A percentile compares a stretch with the other conserved stretches of the same genome.
Evolutionary conservation across 2,329 filamentous ascomycete genomes (phyloP).

Genomic region (Purpureocillium lavendulum): DNA sequence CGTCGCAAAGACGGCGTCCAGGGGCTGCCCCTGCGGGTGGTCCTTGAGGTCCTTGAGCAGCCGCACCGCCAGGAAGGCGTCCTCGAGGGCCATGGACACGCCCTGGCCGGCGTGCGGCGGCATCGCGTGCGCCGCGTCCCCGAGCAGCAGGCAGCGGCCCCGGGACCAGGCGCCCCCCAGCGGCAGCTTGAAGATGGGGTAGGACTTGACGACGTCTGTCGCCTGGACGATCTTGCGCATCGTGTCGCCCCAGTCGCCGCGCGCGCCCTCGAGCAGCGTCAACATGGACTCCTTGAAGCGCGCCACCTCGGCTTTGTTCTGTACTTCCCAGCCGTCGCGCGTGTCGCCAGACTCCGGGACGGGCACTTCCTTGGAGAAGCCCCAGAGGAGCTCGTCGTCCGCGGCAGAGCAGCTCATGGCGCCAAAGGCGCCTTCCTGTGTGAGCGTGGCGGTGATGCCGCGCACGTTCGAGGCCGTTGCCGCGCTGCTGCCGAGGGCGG

Average conservation of each 20-base stretch:
- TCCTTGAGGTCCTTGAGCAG: conserved; percentile 21
- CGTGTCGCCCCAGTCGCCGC: conserved; percentile 17
- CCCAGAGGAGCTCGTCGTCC: conserved; percentile 19
- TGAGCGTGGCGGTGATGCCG: conserved; percentile 19
- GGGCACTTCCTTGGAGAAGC: conserved; percentile 18
- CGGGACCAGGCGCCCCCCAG: conserved; percentile 20
- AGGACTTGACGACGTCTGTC: conserved; percentile 18
- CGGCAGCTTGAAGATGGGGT: conserved; percentile 22
- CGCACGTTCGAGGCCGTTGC: conserved; percentile 4
- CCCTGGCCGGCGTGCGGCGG: conserved; percentile 47
- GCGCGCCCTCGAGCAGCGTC: conserved; percentile 11
- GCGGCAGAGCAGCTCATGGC: conserved; percentile 14
- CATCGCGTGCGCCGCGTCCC: conserved; percentile 48
- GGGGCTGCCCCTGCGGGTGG: not conserved
- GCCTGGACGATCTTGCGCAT: conserved; percentile 9
- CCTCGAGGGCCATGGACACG: conserved; percentile 46
- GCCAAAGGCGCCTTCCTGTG: conserved; percentile 17
- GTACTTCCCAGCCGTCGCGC: conserved; percentile 4
- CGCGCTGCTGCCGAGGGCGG: conserved; percentile 1
- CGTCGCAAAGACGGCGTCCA: not conserved
- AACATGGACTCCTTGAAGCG: conserved; percentile 19
- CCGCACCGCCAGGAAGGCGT: conserved; percentile 37
- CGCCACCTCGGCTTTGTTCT: conserved; percentile 1
- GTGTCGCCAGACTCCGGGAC: conserved; percentile 12
- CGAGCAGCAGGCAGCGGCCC: conserved; percentile 37